Conservation (phyloP, 805 yeast genomes). For the Metschnikowia baotianmanensis region DNA sequence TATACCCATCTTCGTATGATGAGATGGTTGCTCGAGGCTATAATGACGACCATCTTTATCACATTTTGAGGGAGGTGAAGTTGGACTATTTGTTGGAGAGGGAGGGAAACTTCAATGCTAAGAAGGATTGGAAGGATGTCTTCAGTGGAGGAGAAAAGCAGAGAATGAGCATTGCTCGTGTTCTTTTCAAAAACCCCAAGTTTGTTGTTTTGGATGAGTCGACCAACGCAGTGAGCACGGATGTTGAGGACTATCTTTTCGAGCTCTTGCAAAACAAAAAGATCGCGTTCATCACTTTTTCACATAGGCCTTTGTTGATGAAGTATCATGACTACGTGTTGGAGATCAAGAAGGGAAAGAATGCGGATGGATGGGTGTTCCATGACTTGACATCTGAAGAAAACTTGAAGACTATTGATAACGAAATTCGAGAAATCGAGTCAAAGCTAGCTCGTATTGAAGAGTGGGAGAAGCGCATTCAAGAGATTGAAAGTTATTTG, state of each 20-base stretch:
- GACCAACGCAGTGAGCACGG: constrained; percentile 89
- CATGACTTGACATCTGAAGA: constrained; percentile 65
- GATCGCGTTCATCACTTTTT: constrained; percentile 76
- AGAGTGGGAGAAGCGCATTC: constrained; percentile 57
- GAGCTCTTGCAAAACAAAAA: constrained; percentile 66
- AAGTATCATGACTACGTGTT: constrained; percentile 80
- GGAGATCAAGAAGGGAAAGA: constrained; percentile 56
- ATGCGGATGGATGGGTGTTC: constrained; percentile 39
- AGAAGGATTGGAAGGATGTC: constrained; percentile 83
- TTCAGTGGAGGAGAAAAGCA: constrained; percentile 96
- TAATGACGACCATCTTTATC: constrained; percentile 66
- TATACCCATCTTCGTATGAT: constrained; percentile 76
- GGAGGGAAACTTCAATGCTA: constrained; percentile 52
- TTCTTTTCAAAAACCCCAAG: constrained; percentile 74
- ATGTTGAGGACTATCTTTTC: constrained; percentile 83
- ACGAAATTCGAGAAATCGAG: constrained; percentile 69
- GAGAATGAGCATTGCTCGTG: constrained; percentile 83
- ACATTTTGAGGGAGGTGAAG: constrained; percentile 70
- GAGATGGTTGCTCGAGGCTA: constrained; percentile 73
- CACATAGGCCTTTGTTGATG: constrained; percentile 79
- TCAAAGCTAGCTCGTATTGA: constrained; percentile 58
- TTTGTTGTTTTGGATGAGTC: constrained; percentile 88
- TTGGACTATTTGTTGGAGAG: constrained; percentile 77
- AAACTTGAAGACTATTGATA: constrained; percentile 65
- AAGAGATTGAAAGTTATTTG: constrained; percentile 51